Percentiles rank a stretch among this genome's conserved stretches.
These are phyloP conservation scores for Zymoseptoria brevis DNA, from an alignment of 2,329 filamentous ascomycete genomes.

Conservation along the genomic window DNA sequence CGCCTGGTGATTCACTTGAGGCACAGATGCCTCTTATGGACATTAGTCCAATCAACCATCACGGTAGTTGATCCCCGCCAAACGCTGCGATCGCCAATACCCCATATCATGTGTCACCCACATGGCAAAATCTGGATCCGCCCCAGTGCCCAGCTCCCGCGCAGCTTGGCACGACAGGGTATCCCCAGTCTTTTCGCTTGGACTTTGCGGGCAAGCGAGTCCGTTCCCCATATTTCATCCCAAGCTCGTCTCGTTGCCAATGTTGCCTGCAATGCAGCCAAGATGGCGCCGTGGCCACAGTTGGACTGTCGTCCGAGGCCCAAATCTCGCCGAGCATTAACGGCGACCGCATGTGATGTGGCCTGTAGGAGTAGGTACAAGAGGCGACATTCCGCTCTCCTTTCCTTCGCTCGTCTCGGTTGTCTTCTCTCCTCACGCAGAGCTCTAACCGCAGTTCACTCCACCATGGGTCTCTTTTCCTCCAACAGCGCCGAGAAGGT, in stretches of 20 bases:
- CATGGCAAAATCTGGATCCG: background rate
- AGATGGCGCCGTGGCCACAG: background rate
- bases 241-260: background rate
- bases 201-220: background rate
- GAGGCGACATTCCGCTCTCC: background rate
- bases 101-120: background rate
- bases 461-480: background rate
- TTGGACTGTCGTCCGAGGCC: background rate
- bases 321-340: background rate
- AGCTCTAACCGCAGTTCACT: background rate
- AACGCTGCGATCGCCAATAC: background rate
- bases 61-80: background rate
- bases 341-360: background rate
- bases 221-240: background rate
- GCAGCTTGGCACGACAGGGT: background rate
- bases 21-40: background rate
- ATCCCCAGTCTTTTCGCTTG: background rate
- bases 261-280: background rate
- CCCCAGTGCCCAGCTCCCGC: background rate
- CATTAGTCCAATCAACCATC: background rate
- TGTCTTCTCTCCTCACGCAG: background rate
- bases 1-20: background rate
- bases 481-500: constrained; percentile 4
- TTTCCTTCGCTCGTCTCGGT: background rate
- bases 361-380: background rate